Evolutionary conservation across 2,329 filamentous ascomycete species (phyloP).

Genomic region (Ascochyta lentis): DNA sequence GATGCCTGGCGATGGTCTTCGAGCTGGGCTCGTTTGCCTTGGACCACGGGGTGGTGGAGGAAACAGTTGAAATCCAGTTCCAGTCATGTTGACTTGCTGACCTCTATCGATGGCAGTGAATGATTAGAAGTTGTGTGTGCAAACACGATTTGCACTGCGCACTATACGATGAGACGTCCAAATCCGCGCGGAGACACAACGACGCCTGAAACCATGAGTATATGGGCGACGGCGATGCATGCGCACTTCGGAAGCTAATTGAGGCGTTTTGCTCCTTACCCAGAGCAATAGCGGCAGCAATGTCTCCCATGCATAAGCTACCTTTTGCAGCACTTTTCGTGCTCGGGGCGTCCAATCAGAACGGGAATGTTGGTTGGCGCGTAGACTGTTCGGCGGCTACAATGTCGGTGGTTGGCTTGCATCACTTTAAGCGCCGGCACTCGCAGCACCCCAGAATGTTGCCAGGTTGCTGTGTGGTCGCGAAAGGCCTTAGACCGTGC

Average conservation of each 20-base stretch:
- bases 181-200: slow-evolving; percentile 2
- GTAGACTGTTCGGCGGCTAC: slow-evolving; percentile 45
- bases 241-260: slow-evolving; percentile 23
- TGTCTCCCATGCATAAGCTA: slow-evolving; percentile 41
- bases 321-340: slow-evolving; percentile 35
- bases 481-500: slow-evolving; percentile 14
- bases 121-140: slow-evolving; percentile 12
- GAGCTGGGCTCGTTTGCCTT: slow-evolving; percentile 43
- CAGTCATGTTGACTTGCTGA: slow-evolving; percentile 38
- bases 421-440: slow-evolving; percentile 46
- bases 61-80: slow-evolving; percentile 47
- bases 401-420: slow-evolving; percentile 45
- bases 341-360: slow-evolving; percentile 41
- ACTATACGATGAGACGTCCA: neutral
- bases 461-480: slow-evolving; percentile 29
- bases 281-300: slow-evolving; percentile 44
- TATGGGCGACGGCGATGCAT: slow-evolving; percentile 26
- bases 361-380: slow-evolving; percentile 40
- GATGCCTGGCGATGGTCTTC: slow-evolving; percentile 29
- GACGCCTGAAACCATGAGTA: slow-evolving; percentile 3
- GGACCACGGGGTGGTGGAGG: slow-evolving; percentile 46
- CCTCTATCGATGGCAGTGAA: neutral
- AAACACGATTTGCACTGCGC: neutral
- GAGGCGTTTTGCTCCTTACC: slow-evolving; percentile 20
- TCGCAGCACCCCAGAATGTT: slow-evolving; percentile 36